A percentile compares a stretch with the other conserved stretches of the same genome.
Conservation (phyloP, 305 asterid species). For the Fraxinus latifolia region DNA sequence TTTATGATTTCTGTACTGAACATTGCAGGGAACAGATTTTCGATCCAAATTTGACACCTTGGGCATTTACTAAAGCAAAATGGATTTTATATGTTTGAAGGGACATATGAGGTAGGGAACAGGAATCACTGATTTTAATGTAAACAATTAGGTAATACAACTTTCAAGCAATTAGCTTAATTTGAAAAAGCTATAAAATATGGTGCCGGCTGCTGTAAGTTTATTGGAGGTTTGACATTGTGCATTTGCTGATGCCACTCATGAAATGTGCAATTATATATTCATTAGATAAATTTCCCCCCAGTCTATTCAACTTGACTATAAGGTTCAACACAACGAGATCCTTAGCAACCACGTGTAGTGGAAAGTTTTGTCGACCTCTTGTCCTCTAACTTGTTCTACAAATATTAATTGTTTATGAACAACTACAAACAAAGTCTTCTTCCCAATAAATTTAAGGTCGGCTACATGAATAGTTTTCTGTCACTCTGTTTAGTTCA, state of each 20-base stretch:
- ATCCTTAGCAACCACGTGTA: neutral
- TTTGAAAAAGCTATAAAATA: neutral
- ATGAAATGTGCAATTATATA: neutral
- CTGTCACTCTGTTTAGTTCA: neutral
- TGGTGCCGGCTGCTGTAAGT: neutral
- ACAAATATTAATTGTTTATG: neutral
- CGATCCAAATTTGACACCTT: neutral
- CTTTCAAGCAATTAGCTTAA: neutral
- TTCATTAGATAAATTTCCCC: neutral
- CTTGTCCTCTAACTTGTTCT: neutral
- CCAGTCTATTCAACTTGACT: neutral
- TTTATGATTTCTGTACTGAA: neutral
- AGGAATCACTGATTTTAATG: neutral
- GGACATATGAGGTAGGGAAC: neutral
- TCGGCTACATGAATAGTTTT: no score
- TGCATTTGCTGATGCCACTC: neutral
- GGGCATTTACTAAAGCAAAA: neutral
- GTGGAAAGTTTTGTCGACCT: neutral
- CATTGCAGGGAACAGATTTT: neutral
- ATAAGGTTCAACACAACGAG: neutral
- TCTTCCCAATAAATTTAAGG: neutral
- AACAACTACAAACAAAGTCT: neutral
- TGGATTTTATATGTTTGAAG: conserved; percentile 20
- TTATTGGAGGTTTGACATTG: neutral
- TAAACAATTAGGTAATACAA: neutral